phyloP scores from a whole-genome alignment of 2,329 filamentous ascomycete species.

The Metarhizium brunneum region DNA sequence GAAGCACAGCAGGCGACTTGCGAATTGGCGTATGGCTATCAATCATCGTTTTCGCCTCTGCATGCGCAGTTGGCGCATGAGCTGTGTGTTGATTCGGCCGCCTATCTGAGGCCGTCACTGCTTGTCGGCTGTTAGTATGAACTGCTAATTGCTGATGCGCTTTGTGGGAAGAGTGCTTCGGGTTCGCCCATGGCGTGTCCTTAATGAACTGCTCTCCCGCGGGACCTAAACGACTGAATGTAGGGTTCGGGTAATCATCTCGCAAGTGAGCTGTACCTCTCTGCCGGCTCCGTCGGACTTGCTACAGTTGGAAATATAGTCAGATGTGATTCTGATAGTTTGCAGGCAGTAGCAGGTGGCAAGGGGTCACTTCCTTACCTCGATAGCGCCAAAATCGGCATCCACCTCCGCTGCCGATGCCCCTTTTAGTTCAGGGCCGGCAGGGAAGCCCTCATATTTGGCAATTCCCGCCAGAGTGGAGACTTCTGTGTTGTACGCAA shows the following conservation, averaged over 20 bases:
- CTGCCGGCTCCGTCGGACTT: constrained; percentile 23
- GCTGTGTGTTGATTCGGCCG: constrained; percentile 9
- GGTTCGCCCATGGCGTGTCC: constrained; percentile 87
- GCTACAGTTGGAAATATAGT: constrained; percentile 17
- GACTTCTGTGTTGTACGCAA: constrained; percentile 91
- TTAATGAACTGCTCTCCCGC: constrained; percentile 83
- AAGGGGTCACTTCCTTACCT: constrained; percentile 40
- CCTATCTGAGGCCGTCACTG: not conserved
- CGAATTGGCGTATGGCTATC: constrained; percentile 14
- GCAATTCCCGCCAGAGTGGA: constrained; percentile 83
- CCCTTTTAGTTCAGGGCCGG: constrained; percentile 74
- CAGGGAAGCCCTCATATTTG: constrained; percentile 93
- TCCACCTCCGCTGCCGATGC: constrained; percentile 68
- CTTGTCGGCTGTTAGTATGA: not conserved
- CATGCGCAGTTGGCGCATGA: constrained; percentile 6
- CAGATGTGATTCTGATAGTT: constrained; percentile 4
- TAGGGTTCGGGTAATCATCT: constrained; percentile 38
- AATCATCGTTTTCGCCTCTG: constrained; percentile 15
- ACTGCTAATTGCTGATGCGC: constrained; percentile 28
- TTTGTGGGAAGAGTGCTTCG: constrained; percentile 65
- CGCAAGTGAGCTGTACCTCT: constrained; percentile 31
- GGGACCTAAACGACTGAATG: constrained; percentile 45
- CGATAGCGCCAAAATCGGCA: constrained; percentile 82
- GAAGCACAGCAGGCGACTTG: constrained; percentile 17
- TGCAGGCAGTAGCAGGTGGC: not conserved